phyloP scores from a whole-genome alignment of 2,329 filamentous ascomycete species.

The Xylaria polymorpha region DNA sequence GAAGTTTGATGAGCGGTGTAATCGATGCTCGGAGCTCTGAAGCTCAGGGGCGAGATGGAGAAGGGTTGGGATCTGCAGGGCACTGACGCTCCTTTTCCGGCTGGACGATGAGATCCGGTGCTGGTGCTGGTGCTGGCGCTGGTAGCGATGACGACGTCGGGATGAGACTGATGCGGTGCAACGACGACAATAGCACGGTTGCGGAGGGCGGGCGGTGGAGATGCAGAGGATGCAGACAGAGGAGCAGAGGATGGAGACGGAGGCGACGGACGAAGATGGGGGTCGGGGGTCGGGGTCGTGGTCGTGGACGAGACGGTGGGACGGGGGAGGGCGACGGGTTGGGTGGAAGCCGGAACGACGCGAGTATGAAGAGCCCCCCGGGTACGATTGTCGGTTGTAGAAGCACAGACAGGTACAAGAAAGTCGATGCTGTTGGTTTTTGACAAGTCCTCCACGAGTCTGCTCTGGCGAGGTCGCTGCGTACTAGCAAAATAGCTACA shows the following conservation, averaged over 20 bases:
- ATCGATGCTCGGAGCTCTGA: slow-evolving; percentile 20
- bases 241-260: not conserved
- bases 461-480: slow-evolving; percentile 7
- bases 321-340: slow-evolving; percentile 32
- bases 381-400: slow-evolving; percentile 36
- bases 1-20: slow-evolving; percentile 29
- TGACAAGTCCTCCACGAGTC: slow-evolving; percentile 9
- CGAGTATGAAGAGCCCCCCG: slow-evolving; percentile 33
- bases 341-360: slow-evolving; percentile 35
- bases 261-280: slow-evolving; percentile 6
- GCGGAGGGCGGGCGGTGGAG: slow-evolving; percentile 9
- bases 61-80: slow-evolving; percentile 27
- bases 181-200: slow-evolving; percentile 8
- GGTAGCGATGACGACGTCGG: not conserved
- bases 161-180: slow-evolving; percentile 5
- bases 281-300: not conserved
- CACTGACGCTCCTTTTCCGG: slow-evolving; percentile 23
- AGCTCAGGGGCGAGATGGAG: slow-evolving; percentile 28
- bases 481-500: not conserved
- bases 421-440: slow-evolving; percentile 39
- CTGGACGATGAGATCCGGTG: not conserved
- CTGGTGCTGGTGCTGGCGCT: slow-evolving; percentile 6
- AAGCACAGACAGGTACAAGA: slow-evolving; percentile 35
- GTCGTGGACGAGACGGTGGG: not conserved
- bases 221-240: slow-evolving; percentile 1